Conservation (phyloP, 208 protist genomes). For the Leishmania major region DNA sequence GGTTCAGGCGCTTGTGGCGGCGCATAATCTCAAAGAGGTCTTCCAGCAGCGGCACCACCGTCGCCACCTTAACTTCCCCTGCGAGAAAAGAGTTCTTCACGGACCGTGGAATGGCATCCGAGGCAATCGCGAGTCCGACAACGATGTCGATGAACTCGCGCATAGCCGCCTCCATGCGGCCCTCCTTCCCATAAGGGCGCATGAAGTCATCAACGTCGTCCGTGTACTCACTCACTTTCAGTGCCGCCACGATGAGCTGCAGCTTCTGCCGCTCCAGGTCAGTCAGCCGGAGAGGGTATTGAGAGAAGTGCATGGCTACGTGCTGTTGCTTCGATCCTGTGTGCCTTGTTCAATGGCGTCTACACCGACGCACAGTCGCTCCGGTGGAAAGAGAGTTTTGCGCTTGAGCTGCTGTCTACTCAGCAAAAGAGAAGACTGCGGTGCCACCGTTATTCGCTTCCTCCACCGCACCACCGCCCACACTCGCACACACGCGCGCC, state of each 20-base stretch:
- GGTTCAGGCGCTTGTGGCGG: slow-evolving; percentile 98
- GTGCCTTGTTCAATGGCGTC: not conserved
- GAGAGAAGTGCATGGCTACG: slow-evolving; percentile 13
- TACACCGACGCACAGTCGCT: not conserved
- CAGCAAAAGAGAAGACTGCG: not conserved
- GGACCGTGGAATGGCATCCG: slow-evolving; percentile 61
- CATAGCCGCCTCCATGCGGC: slow-evolving; percentile 62
- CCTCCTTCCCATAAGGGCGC: slow-evolving; percentile 49
- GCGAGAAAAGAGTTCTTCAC: slow-evolving; percentile 60
- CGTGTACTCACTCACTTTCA: slow-evolving; percentile 91
- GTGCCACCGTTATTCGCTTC: not conserved
- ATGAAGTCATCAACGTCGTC: slow-evolving; percentile 88
- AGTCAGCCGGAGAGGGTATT: slow-evolving; percentile 63
- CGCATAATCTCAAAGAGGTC: slow-evolving; percentile 95
- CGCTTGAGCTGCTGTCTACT: not conserved
- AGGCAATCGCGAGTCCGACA: slow-evolving; percentile 78
- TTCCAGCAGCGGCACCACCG: slow-evolving; percentile 75
- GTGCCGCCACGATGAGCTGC: slow-evolving; percentile 81
- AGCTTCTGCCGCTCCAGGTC: slow-evolving; percentile 84
- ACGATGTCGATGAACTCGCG: slow-evolving; percentile 80
- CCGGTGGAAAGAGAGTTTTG: not conserved
- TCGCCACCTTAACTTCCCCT: slow-evolving; percentile 34
- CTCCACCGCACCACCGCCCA: not conserved
- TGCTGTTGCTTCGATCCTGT: not conserved
- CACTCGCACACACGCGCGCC: not conserved